Evolutionary conservation across 306 rosid genomes (phyloP), one percentile per base, ranked within the genome.

Genomic region (Castanospermum australe): DNA sequence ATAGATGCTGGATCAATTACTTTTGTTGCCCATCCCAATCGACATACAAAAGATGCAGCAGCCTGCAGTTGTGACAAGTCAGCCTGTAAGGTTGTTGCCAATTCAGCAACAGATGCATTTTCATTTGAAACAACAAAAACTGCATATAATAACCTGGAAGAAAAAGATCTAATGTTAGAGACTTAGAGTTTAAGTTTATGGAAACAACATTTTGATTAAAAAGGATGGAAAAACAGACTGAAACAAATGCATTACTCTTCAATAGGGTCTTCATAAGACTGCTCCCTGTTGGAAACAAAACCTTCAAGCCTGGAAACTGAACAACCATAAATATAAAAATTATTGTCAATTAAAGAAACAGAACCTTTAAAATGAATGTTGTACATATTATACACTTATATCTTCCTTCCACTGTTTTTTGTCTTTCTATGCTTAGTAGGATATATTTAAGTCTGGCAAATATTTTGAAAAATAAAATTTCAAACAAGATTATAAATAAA

Each of bases 261-360:
- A 75, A 93, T 96, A 60, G 98, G 99, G 83, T 96, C 98, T 87
- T 96, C 99, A 28, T 96, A 96, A 57, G 99, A 93, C 88, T 96
- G 98, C 94, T 96, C 99, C 86, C 98, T 90, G 92, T 96, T 96
- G 80, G 99, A 96, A 85, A 96, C 97, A 85, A 96, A 96, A 68
- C 99, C 99, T 93, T 96, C 98, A 56, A 96, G 98, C 93, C 91
- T 91, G 82, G 92, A 93, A 84, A 96, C 99, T 96, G 94, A 72
- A 88, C 42, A 75, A 82, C 56, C 35, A 76, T 33, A 84, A 74
- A 70, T 76, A 44, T 79, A 76, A 88, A 80, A 48, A 79, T 28
- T 48, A 62, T 11, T 73, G 65, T 67, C 71, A 78, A 28, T 41
- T 48, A 45, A 67, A 24, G 47, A 62, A 12, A 52, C 1, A 56